Evolutionary conservation across 108 stramenopile species (phyloP).

Genomic region (Mediolabrus comicus): DNA sequence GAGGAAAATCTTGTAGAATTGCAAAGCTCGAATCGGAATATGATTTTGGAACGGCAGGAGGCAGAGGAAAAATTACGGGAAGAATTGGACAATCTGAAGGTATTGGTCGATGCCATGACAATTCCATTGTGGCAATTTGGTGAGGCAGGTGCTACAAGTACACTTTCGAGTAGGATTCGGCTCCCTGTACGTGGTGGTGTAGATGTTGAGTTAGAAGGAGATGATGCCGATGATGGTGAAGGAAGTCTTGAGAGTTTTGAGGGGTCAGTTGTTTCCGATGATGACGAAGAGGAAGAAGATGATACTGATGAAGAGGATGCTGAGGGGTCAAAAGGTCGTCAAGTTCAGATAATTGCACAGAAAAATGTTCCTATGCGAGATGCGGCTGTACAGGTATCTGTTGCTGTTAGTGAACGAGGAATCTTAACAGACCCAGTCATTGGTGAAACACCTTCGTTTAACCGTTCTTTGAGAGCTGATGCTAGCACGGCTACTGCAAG

Average conservation of each 20-base stretch:
- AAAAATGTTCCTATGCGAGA: constrained; percentile 42
- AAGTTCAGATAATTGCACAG: constrained; percentile 22
- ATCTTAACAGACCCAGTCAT: constrained; percentile 28
- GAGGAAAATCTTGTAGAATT: constrained; percentile 76
- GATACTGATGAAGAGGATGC: constrained; percentile 22
- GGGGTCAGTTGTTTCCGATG: constrained; percentile 34
- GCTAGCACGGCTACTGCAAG: not conserved
- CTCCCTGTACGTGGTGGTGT: constrained; percentile 32
- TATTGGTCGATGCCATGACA: constrained; percentile 69
- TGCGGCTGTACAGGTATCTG: constrained; percentile 34
- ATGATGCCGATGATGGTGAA: constrained; percentile 27
- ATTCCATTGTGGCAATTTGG: constrained; percentile 82
- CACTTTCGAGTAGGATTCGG: constrained; percentile 40
- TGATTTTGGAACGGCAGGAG: constrained; percentile 60
- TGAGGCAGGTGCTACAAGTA: constrained; percentile 50
- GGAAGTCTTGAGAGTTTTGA: constrained; percentile 37
- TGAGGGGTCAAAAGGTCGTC: not conserved
- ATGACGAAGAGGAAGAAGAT: constrained; percentile 34
- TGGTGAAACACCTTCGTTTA: not conserved
- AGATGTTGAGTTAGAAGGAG: constrained; percentile 12
- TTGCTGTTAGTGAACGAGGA: constrained; percentile 24
- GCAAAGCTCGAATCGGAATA: constrained; percentile 63
- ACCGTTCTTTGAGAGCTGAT: not conserved
- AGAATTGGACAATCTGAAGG: constrained; percentile 59
- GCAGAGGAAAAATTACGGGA: constrained; percentile 57